Evolutionary conservation across 2,329 filamentous ascomycete genomes (phyloP), one percentile per base, ranked within the genome.

Genomic region (Lecanicillium sp.): DNA sequence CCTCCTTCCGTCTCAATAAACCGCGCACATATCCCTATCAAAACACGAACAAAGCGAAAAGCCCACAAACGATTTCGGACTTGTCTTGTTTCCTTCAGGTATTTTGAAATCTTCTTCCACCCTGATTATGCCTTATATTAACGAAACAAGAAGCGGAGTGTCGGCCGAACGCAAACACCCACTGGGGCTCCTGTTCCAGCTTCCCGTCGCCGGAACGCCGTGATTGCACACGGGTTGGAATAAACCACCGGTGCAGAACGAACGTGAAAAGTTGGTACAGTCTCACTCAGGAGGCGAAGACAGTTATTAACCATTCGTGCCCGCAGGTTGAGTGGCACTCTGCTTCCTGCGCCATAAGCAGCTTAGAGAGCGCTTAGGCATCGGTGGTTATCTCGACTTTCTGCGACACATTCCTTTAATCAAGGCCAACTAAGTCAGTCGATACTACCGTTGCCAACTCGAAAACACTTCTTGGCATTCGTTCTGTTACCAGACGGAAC

Each of bases 141-240:
- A 46, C 14, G 10, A 32, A 39, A 7, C 7, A 11, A 15, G 36
- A 38, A 39, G 35, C 44, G 44, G 44, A 45, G 44, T 32, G 35
- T 30, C 26, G 24, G 39, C 26, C 35, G 17, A 26, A 20, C 44
- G 35, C 33, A 46, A 38, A 39, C 44, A 46, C 35, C 44, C 26
- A 39, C 35, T 12, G 44, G 44, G 26, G 23, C 44, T 23, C n/a
- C 32, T 39, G 44, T 46, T 46, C 44, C 44, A 46, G 27, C 44
- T 39, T 46, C 44, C 44, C 44, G 44, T 32, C 44, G 12, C 14
- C 44, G 44, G 35, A 39, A 32, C 44, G 27, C 44, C 19, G 44
- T 46, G 44, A 46, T 46, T 46, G 29, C 44, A 20, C 30, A 32
- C 35, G 44, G 35, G 44, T 33, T 33, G 44, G 23, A 6, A 26